Base-by-base conservation (phyloP, 2,329 filamentous ascomycete genomes). In the Colletotrichum higginsianum region DNA sequence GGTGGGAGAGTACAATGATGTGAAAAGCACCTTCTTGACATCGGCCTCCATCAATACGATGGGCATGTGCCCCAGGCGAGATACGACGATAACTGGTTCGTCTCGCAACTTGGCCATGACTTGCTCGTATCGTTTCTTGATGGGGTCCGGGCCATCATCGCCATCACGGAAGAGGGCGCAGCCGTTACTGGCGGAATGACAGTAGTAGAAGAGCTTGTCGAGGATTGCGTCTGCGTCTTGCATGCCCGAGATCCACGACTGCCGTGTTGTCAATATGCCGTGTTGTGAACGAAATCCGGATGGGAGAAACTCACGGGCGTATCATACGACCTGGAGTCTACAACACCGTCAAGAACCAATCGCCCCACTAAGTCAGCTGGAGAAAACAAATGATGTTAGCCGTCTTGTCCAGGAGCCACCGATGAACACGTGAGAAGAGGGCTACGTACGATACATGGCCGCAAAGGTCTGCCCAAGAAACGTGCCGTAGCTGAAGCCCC, bases 221-320 rank as follows among this genome's bases (percentile, higher is more conserved):
- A 86, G 81, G 18, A 84, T 81, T 61, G 83, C 78, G 66, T 89
- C 87, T 44, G 84, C 81, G 71, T 89, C 84, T 52, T 78, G 74
- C 11, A 86, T 75, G 47, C 81, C 82, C 15, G 80, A 80, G 6
- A 74, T 78, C 82, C 81, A 85, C 53, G 56, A 47, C 72, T 74
- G 16, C 26, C 7, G 2, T 42, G 2, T 38, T 26, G 16, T 70
- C n/a, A 72, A 47, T 13, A 58, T 56, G 30, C 11, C 18, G 15
- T 26, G 8, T 15, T 21, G 15, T 18, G 35, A 15, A n/a, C n/a
- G 18, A 26, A 46, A 8, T 6, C 8, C 8, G 30, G 13, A 15
- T 13, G 16, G 21, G 15, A 15, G 21, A 4, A 26, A 57, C 70
- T 74, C 44, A 76, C 75, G n/a, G 73, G 71, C 16, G 52, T 76